A percentile compares a stretch with the other conserved stretches of the same genome.
phyloP scores from a whole-genome alignment of 768 basidiomycete species.

The Pleurotus salmoneostramineus region DNA sequence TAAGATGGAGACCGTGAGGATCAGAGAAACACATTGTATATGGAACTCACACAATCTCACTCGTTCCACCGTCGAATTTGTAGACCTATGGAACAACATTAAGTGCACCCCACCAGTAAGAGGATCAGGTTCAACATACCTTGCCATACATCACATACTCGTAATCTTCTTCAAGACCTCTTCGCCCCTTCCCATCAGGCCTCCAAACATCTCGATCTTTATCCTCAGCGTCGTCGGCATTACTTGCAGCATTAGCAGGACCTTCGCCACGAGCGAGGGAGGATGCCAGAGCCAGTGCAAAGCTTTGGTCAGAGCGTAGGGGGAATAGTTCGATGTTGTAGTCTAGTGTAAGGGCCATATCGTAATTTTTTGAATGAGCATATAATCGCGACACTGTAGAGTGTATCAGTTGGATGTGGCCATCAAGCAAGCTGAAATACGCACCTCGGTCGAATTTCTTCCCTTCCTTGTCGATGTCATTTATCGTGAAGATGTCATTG shows the following conservation, averaged over 20 bases:
- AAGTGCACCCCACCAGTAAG: neutral
- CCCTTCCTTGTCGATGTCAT: constrained; percentile 84
- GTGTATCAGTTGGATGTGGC: constrained; percentile 4
- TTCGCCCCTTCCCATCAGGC: constrained; percentile 76
- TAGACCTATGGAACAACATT: constrained; percentile 62
- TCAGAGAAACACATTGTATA: neutral
- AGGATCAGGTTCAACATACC: constrained; percentile 38
- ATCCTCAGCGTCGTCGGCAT: constrained; percentile 56
- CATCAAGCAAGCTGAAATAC: constrained; percentile 16
- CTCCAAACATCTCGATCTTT: constrained; percentile 81
- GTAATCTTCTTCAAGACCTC: constrained; percentile 90
- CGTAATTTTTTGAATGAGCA: constrained; percentile 86
- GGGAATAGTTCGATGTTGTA: constrained; percentile 92
- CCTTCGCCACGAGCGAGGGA: constrained; percentile 60
- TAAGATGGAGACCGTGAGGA: constrained; percentile 1
- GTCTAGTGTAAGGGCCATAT: constrained; percentile 92
- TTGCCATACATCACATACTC: constrained; percentile 99
- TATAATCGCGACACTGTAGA: constrained; percentile 82
- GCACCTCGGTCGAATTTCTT: constrained; percentile 97
- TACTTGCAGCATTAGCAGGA: constrained; percentile 30
- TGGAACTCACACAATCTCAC: constrained; percentile 76
- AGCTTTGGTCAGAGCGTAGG: constrained; percentile 58
- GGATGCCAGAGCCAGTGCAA: constrained; percentile 84
- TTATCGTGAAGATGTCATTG: constrained; percentile 89
- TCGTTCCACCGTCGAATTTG: constrained; percentile 86